Conservation (phyloP, 2,329 filamentous ascomycete species). For the Aspergillus jensenii region DNA sequence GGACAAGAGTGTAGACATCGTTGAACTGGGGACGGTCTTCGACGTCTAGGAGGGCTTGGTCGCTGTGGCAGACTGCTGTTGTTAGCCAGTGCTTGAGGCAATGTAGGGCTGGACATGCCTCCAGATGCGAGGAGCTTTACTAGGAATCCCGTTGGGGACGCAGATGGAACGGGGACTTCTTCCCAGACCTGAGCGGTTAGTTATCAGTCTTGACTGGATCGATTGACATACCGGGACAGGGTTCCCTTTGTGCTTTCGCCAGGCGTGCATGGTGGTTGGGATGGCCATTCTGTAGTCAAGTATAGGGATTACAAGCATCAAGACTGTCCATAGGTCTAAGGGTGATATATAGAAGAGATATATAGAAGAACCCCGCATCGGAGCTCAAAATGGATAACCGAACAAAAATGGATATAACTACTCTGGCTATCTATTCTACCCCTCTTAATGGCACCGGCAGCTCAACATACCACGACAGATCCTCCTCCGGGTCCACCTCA, state of each 20-base stretch:
- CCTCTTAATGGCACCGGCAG: too few species aligned
- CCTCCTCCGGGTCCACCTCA: conserved; percentile 24
- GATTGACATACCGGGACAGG: conserved; percentile 1
- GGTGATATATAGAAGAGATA: too few species aligned
- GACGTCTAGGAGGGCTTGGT: conserved; percentile 11
- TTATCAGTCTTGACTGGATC: background rate
- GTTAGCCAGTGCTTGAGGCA: background rate
- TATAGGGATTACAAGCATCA: background rate
- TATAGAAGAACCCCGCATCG: too few species aligned
- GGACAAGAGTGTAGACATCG: conserved; percentile 10
- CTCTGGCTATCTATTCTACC: too few species aligned
- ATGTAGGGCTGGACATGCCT: background rate
- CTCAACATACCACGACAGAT: conserved; percentile 29
- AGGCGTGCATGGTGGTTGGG: conserved; percentile 1
- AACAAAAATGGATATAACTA: background rate
- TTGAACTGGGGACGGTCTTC: conserved; percentile 14
- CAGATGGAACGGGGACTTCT: conserved; percentile 9
- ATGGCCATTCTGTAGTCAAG: background rate
- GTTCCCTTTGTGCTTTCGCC: conserved; percentile 16
- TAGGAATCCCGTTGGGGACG: background rate
- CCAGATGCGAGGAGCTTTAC: conserved; percentile 13
- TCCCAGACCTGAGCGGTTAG: conserved; percentile 9
- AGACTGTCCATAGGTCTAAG: too few species aligned
- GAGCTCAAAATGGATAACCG: conserved; percentile 7
- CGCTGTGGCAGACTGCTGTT: conserved; percentile 12